A percentile compares a stretch with the other conserved stretches of the same genome.
These are phyloP conservation scores for Chlamydomonas sp. DNA, from an alignment of 139 green algal genomes.

Conservation along the genomic window DNA sequence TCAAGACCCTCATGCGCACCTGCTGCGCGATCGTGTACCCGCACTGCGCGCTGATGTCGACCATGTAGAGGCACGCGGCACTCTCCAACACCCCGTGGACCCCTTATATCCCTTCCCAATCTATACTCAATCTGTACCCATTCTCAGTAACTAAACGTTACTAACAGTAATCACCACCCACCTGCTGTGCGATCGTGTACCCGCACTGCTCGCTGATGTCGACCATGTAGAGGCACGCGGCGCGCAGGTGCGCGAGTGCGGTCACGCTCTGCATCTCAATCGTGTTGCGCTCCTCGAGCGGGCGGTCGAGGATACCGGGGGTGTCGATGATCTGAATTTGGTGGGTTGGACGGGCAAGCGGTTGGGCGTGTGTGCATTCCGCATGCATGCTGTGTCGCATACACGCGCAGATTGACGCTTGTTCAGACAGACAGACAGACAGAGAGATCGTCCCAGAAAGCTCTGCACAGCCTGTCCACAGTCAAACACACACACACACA, in stretches of 20 bases:
- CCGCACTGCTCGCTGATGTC: constrained; percentile 93
- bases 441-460: too few species aligned
- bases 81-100: too few species aligned
- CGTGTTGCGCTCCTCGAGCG: constrained; percentile 98
- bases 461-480: too few species aligned
- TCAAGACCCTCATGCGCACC: constrained; percentile 21
- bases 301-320: constrained; percentile 94
- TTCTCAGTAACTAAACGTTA: too few species aligned
- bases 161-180: background rate
- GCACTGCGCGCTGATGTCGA: constrained; percentile 91
- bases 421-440: too few species aligned
- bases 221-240: constrained; percentile 94
- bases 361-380: too few species aligned
- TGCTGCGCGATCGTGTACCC: constrained; percentile 90
- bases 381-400: too few species aligned
- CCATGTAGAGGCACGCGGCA: constrained; percentile 77
- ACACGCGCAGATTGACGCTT: too few species aligned
- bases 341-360: too few species aligned
- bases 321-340: constrained; percentile 99
- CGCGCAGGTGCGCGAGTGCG: constrained; percentile 93
- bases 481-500: too few species aligned
- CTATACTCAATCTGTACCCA: too few species aligned
- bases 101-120: too few species aligned
- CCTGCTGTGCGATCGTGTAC: constrained; percentile 88
- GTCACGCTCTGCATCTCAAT: constrained; percentile 98